phyloP scores from a whole-genome alignment of 805 yeast genomes.

The Teunomyces atbi region DNA sequence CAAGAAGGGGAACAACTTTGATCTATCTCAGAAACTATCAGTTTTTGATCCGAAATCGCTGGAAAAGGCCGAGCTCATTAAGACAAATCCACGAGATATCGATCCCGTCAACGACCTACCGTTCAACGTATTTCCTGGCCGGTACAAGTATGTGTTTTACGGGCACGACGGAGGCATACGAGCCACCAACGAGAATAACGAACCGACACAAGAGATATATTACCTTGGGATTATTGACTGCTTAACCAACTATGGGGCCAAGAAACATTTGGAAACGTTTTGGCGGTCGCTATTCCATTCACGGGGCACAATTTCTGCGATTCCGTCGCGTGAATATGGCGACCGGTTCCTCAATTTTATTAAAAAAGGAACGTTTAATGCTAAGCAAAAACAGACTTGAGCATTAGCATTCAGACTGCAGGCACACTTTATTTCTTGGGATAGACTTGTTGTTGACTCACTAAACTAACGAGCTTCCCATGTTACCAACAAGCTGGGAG shows the following conservation, averaged over 20 bases:
- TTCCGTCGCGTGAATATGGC: conserved; percentile 90
- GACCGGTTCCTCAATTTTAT: conserved; percentile 79
- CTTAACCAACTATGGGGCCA: conserved; percentile 71
- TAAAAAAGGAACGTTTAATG: conserved; percentile 22
- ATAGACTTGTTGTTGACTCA: not conserved
- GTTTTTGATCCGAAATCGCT: conserved; percentile 44
- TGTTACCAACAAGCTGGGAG: too few relatives aligned
- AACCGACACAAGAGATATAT: conserved; percentile 67
- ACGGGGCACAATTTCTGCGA: conserved; percentile 73
- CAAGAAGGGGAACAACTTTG: conserved; percentile 49
- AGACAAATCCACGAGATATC: conserved; percentile 47
- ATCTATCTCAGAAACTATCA: conserved; percentile 36
- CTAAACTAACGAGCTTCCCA: not conserved
- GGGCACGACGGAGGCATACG: conserved; percentile 82
- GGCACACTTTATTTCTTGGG: too few relatives aligned
- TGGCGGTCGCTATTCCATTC: conserved; percentile 74
- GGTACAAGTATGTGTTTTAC: conserved; percentile 60
- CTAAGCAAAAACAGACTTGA: conserved; percentile 4
- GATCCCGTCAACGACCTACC: conserved; percentile 44
- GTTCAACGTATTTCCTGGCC: conserved; percentile 42
- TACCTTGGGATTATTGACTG: conserved; percentile 95
- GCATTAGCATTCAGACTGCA: too few relatives aligned
- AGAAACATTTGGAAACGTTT: conserved; percentile 80
- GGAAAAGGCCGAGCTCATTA: conserved; percentile 38
- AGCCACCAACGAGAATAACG: conserved; percentile 62